phyloP scores from a whole-genome alignment of 179 eudicot genomes.

The Spinacia oleracea region DNA sequence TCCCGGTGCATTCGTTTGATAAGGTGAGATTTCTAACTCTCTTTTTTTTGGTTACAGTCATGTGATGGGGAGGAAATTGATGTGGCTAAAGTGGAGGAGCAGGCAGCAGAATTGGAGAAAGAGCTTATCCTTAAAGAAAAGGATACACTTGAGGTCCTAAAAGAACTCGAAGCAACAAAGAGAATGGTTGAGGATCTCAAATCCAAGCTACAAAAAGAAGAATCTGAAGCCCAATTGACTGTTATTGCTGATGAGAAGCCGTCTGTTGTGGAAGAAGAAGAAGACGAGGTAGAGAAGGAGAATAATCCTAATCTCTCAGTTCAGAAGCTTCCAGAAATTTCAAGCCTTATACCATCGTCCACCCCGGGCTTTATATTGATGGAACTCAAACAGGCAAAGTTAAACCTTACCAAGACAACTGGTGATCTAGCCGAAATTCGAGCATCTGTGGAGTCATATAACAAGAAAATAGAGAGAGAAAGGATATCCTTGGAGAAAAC shows the following conservation, averaged over 20 bases:
- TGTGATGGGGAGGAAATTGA: conserved; percentile 39
- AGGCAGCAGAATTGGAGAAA: conserved; percentile 67
- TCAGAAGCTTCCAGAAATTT: conserved; percentile 27
- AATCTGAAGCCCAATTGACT: conserved; percentile 38
- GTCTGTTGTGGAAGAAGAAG: conserved; percentile 12
- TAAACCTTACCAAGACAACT: conserved; percentile 79
- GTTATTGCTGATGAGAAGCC: conserved; percentile 17
- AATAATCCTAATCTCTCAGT: conserved; percentile 38
- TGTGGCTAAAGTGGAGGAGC: conserved; percentile 63
- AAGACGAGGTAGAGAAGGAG: conserved; percentile 43
- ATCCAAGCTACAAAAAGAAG: conserved; percentile 64
- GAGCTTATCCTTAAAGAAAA: conserved; percentile 76
- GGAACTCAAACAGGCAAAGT: conserved; percentile 85
- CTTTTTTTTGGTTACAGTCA: background rate
- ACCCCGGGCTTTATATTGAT: conserved; percentile 64
- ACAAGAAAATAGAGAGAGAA: conserved; percentile 76
- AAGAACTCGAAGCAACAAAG: conserved; percentile 84
- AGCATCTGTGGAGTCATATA: conserved; percentile 64
- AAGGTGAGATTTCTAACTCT: background rate
- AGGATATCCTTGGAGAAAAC: conserved; percentile 72
- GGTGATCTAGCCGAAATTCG: conserved; percentile 81
- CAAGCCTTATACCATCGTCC: conserved; percentile 35
- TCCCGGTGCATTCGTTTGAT: background rate
- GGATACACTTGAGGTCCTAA: conserved; percentile 78
- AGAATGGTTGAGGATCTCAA: conserved; percentile 69